Conservation (phyloP, 805 yeast species). For the Yarrowia sp. region DNA sequence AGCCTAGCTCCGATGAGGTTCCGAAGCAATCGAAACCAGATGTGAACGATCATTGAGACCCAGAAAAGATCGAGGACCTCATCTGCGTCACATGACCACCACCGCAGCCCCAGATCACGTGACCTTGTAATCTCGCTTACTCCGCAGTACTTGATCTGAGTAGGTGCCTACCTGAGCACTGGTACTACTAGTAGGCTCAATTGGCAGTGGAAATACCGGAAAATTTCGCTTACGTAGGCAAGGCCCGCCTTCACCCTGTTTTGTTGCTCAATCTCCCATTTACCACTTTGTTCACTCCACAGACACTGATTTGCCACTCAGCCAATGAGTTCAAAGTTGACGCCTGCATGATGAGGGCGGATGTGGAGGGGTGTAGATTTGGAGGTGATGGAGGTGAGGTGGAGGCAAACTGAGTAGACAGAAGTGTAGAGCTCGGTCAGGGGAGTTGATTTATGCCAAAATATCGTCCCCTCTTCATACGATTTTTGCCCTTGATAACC, state of each 20-base stretch:
- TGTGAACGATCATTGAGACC: no score
- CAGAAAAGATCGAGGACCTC: no score
- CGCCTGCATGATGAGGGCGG: conserved; percentile 13
- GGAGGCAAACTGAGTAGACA: no score
- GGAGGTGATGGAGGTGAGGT: background rate
- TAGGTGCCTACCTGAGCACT: no score
- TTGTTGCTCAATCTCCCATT: background rate
- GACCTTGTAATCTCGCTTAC: background rate
- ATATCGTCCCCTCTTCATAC: background rate
- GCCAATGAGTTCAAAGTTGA: conserved; percentile 8
- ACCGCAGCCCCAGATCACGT: background rate
- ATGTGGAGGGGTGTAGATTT: background rate
- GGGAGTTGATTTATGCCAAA: background rate
- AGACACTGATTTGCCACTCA: background rate
- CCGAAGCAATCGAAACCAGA: no score
- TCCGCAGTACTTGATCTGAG: no score
- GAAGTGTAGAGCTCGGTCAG: background rate
- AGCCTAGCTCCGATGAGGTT: no score
- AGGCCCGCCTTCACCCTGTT: no score
- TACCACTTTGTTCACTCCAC: background rate
- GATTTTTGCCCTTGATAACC: background rate
- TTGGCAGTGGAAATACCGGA: no score
- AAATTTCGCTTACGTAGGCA: no score
- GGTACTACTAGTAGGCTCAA: no score
- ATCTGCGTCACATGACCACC: no score